Percentiles rank a stretch among this genome's conserved stretches.
Conservation (phyloP, 495 filamentous ascomycete genomes). For the Jackrogersella minutella region DNA sequence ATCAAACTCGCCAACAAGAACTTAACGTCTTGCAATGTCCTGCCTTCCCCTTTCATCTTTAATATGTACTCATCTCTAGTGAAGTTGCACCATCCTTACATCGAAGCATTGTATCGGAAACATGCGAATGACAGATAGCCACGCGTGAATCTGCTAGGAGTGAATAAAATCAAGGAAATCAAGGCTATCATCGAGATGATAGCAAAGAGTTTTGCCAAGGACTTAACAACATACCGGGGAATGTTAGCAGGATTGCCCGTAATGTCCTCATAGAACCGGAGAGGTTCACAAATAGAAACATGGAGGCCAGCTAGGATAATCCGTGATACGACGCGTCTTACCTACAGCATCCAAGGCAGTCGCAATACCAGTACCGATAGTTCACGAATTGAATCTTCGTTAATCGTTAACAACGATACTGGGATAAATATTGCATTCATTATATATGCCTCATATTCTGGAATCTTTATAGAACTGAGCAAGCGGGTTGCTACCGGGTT, state of each 20-base stretch:
- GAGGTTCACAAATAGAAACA: conserved; percentile 46
- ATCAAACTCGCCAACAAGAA: not conserved
- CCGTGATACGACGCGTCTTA: conserved; percentile 49
- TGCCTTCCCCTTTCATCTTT: not conserved
- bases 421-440: conserved; percentile 48
- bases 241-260: conserved; percentile 45
- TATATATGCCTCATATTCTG: conserved; percentile 52
- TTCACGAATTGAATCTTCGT: conserved; percentile 36
- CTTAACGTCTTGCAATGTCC: too few relatives aligned
- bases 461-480: conserved; percentile 33
- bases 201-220: too few relatives aligned
- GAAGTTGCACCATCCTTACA: not conserved
- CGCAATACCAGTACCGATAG: not conserved
- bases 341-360: not conserved
- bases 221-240: conserved; percentile 49
- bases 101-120: not conserved
- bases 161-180: conserved; percentile 19
- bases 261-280: conserved; percentile 49
- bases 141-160: conserved; percentile 50
- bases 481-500: not conserved
- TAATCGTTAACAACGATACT: conserved; percentile 50
- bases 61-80: not conserved
- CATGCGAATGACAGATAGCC: conserved; percentile 40
- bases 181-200: too few relatives aligned
- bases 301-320: conserved; percentile 47